Conservation (phyloP, 805 yeast species). For the Candida stauntonica region DNA sequence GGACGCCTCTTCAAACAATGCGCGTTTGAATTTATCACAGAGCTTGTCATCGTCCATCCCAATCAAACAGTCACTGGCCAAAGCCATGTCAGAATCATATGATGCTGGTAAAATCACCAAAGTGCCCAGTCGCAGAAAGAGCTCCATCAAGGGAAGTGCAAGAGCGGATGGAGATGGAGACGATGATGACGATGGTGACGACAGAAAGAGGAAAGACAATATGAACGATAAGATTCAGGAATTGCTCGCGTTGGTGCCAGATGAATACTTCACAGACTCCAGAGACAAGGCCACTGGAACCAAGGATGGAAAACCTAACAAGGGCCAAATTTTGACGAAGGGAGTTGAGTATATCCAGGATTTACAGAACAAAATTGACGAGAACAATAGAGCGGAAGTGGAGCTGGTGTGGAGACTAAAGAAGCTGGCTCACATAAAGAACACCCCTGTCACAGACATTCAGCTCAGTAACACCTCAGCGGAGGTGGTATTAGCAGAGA, state of each 20-base stretch:
- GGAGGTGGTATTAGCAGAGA: slow-evolving; percentile 65
- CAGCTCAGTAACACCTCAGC: slow-evolving; percentile 68
- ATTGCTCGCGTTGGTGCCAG: slow-evolving; percentile 40
- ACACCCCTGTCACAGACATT: slow-evolving; percentile 35
- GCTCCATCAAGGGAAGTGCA: slow-evolving; percentile 7
- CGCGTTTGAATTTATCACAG: slow-evolving; percentile 10
- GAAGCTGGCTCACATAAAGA: slow-evolving; percentile 43
- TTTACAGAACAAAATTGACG: slow-evolving; percentile 70
- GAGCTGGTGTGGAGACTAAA: slow-evolving; percentile 61
- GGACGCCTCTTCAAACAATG: slow-evolving; percentile 14
- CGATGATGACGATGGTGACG: slow-evolving; percentile 31
- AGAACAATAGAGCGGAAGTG: slow-evolving; percentile 72
- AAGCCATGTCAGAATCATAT: slow-evolving; percentile 23
- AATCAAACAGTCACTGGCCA: slow-evolving; percentile 24
- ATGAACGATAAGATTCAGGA: slow-evolving; percentile 57
- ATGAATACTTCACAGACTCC: slow-evolving; percentile 39
- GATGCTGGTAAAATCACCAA: slow-evolving; percentile 22
- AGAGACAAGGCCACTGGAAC: slow-evolving; percentile 55
- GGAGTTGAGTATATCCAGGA: slow-evolving; percentile 67
- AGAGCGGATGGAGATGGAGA: slow-evolving; percentile 13
- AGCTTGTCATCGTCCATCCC: slow-evolving; percentile 21
- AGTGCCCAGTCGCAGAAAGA: slow-evolving; percentile 20
- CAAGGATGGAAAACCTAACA: slow-evolving; percentile 79
- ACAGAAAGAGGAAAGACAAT: slow-evolving; percentile 49
- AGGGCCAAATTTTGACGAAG: slow-evolving; percentile 74